Evolutionary conservation across 164 flowering plant species (phyloP), one percentile per base, ranked within the genome.

Genomic region (Magnolia sinica): DNA sequence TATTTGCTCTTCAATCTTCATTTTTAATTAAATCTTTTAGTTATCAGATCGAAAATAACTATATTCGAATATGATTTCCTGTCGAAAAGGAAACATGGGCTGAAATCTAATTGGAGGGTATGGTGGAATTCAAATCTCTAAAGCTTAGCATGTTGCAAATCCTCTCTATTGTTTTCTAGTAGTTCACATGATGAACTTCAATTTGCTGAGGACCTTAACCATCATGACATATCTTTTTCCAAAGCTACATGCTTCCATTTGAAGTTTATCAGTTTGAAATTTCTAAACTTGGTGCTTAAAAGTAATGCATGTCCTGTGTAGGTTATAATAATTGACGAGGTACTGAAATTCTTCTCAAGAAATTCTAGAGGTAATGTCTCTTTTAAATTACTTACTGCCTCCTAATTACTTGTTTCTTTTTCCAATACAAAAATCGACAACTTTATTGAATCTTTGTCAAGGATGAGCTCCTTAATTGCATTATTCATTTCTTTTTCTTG

Each of bases 281-380:
- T 22, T 2, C 20, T 2, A 55, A 45, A 64, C 29, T 24, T 70
- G 11, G 31, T 61, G 19, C 66, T 70, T 59, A 50, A 70, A 22
- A 37, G 16, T 71, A 4, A 22, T 80, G 63, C 61, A 19, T 14
- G 4, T 81, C 24, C 68, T 27, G n/a, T 85, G 79, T 67, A 96
- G 99, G 99, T 96, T 55, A 89, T 96, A 64, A 83, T 96, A 65
- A 92, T 96, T 75, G 99, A 96, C 82, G 99, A 96, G 81, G 79
- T 92, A 45, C 86, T 96, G 75, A 96, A 96, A 88, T 92, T 89
- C 82, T 88, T 96, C 83, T 96, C 99, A 45, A 88, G 99, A 87
- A 90, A 84, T 65, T 75, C 89, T 7, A 77, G 74, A 73, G 97
- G 98, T 96, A 90, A 85, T 72, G 27, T 77, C 82, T 31, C n/a